phyloP scores from a whole-genome alignment of 306 rosid genomes.

The Cicer arietinum region DNA sequence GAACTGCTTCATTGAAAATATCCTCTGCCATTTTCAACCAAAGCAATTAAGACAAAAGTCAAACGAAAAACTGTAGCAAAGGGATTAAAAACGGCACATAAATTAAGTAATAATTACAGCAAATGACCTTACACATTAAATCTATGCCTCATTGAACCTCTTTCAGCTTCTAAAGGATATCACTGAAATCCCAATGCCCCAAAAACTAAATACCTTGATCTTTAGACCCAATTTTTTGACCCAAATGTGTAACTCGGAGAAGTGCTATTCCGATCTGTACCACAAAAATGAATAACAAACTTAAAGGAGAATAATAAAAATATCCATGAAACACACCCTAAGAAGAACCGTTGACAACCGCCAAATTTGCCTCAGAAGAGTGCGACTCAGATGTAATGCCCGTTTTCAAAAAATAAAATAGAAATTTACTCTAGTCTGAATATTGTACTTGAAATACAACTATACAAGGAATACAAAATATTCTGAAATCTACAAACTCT shows the following conservation, averaged over 20 bases:
- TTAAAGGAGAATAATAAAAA: background rate
- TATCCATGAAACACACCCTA: background rate
- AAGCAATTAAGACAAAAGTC: constrained; percentile 24
- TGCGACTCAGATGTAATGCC: constrained; percentile 4
- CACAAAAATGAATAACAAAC: constrained; percentile 20
- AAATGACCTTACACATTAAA: constrained; percentile 29
- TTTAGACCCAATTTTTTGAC: constrained; percentile 4
- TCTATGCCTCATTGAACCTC: constrained; percentile 15
- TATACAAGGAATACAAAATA: background rate
- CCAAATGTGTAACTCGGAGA: constrained; percentile 18
- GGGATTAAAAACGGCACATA: constrained; percentile 11
- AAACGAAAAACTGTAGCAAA: constrained; percentile 32
- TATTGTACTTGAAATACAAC: background rate
- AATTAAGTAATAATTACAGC: constrained; percentile 2
- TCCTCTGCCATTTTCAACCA: constrained; percentile 40
- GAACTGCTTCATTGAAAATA: constrained; percentile 44
- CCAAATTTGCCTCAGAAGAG: constrained; percentile 10
- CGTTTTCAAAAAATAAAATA: background rate
- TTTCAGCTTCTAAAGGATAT: constrained; percentile 40
- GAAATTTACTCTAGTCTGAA: constrained; percentile 4
- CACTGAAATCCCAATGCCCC: constrained; percentile 26
- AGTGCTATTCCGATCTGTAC: constrained; percentile 31
- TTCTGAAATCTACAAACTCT: background rate
- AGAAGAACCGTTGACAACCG: constrained; percentile 25
- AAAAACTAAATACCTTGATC: constrained; percentile 20